Evolutionary conservation across 2,329 filamentous ascomycete genomes (phyloP).

Genomic region (Cercospora brassicicola): DNA sequence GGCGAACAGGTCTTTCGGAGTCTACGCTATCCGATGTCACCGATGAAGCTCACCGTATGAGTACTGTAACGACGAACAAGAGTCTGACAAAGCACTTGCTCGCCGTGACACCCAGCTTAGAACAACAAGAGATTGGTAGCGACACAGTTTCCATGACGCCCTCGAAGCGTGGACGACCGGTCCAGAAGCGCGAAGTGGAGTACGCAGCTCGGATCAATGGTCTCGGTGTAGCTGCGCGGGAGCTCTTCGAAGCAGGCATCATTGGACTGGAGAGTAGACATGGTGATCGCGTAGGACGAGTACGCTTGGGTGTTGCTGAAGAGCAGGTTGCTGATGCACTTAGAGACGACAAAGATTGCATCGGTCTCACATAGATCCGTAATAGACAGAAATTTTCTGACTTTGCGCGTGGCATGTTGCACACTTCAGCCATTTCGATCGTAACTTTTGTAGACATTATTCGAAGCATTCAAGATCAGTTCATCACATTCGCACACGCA

Average conservation of each 20-base stretch:
- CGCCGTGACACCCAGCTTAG: conserved; percentile 40
- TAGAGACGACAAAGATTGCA: conserved; percentile 83
- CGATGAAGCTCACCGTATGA: conserved; percentile 76
- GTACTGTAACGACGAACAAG: conserved; percentile 58
- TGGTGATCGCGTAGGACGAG: conserved; percentile 82
- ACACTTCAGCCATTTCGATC: background rate
- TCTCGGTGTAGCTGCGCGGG: conserved; percentile 72
- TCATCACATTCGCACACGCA: background rate
- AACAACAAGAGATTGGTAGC: conserved; percentile 26
- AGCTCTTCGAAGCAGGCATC: conserved; percentile 83
- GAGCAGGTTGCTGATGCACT: conserved; percentile 89
- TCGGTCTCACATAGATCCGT: conserved; percentile 63
- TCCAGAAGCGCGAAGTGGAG: conserved; percentile 37
- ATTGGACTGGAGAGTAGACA: conserved; percentile 75
- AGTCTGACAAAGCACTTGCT: conserved; percentile 64
- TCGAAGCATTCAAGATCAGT: background rate
- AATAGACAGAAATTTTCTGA: background rate
- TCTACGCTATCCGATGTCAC: conserved; percentile 85
- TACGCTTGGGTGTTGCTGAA: conserved; percentile 81
- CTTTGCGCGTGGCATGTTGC: background rate
- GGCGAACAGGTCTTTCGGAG: conserved; percentile 81
- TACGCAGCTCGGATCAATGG: conserved; percentile 54
- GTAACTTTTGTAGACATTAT: background rate
- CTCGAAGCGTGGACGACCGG: conserved; percentile 37
- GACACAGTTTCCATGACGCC: conserved; percentile 37